Evolutionary conservation across 345 rosid genomes (phyloP).

Genomic region (Populus alba): DNA sequence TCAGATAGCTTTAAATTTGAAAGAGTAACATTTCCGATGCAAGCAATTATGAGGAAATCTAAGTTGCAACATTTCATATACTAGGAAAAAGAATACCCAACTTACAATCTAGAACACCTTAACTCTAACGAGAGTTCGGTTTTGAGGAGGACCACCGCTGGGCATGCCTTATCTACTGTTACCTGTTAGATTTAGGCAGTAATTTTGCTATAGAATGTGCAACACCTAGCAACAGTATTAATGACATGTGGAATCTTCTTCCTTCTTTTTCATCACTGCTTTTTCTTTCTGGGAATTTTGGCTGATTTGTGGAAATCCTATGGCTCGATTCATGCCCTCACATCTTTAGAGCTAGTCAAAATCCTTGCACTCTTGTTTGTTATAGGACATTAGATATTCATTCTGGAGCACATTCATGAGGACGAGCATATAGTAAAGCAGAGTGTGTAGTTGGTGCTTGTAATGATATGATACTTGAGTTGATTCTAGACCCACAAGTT

Average conservation of each 20-base stretch:
- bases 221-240: background rate
- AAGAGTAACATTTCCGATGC: background rate
- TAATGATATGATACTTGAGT: background rate
- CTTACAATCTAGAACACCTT: background rate
- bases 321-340: background rate
- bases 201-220: background rate
- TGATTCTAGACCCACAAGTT: conserved; percentile 3
- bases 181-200: background rate
- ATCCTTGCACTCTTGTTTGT: background rate
- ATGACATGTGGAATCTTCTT: background rate
- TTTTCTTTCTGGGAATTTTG: background rate
- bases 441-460: background rate
- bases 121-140: background rate
- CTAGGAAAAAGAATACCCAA: background rate
- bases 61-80: background rate
- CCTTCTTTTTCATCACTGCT: background rate
- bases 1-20: background rate
- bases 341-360: background rate
- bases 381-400: background rate
- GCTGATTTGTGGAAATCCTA: background rate
- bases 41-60: background rate
- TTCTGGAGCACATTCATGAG: background rate
- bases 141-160: background rate
- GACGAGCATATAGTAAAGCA: background rate
- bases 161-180: background rate